A percentile compares a stretch with the other conserved stretches of the same genome.
phyloP scores from a whole-genome alignment of 108 stramenopile genomes.

The Chaetoceros muelleri region DNA sequence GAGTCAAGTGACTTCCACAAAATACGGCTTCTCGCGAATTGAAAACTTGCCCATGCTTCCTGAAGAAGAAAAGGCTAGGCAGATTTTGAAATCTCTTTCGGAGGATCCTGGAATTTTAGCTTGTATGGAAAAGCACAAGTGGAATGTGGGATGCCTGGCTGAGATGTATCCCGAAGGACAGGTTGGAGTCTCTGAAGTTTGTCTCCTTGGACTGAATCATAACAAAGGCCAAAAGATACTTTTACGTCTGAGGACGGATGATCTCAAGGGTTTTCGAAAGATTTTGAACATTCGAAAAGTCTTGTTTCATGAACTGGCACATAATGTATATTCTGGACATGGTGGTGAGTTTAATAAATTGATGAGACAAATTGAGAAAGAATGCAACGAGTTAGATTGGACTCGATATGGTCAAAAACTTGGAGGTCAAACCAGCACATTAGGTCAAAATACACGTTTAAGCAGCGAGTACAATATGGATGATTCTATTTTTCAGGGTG shows the following conservation, averaged over 20 bases:
- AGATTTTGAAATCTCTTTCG: slow-evolving; percentile 32
- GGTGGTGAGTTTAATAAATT: slow-evolving; percentile 48
- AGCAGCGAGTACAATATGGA: background rate
- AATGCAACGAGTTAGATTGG: slow-evolving; percentile 57
- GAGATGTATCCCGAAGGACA: slow-evolving; percentile 83
- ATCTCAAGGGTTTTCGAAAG: slow-evolving; percentile 62
- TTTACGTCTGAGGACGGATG: slow-evolving; percentile 64
- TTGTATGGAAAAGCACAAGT: slow-evolving; percentile 52
- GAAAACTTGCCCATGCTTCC: slow-evolving; percentile 5
- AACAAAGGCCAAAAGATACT: slow-evolving; percentile 69
- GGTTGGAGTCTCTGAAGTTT: slow-evolving; percentile 49
- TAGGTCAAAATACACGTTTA: background rate
- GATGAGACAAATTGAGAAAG: slow-evolving; percentile 69
- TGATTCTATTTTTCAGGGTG: slow-evolving; percentile 2
- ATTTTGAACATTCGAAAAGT: slow-evolving; percentile 37
- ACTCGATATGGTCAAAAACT: slow-evolving; percentile 15
- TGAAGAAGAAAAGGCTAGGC: slow-evolving; percentile 21
- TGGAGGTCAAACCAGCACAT: no score
- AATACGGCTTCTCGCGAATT: slow-evolving; percentile 2
- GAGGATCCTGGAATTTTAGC: slow-evolving; percentile 61
- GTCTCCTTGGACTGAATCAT: slow-evolving; percentile 68
- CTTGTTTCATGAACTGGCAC: slow-evolving; percentile 69
- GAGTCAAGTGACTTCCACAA: background rate
- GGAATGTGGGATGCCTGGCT: slow-evolving; percentile 59
- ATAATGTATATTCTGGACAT: slow-evolving; percentile 62